phyloP scores from a whole-genome alignment of 257 asterid genomes.

The Lycium ferocissimum region DNA sequence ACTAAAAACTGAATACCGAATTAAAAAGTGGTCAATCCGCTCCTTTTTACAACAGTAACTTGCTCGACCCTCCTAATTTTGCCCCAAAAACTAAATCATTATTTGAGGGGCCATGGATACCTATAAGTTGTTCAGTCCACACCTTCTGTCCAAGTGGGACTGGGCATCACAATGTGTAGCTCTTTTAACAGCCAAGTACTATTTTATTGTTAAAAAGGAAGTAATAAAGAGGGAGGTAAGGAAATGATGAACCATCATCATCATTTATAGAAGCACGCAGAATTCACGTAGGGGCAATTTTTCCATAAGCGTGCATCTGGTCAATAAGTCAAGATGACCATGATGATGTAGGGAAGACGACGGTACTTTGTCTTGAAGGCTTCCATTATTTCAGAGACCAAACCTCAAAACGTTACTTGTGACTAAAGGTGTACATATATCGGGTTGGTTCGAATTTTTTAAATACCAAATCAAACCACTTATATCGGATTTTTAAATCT shows the following conservation, averaged over 20 bases:
- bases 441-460: no score
- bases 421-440: no score
- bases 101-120: neutral
- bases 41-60: neutral
- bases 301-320: conserved; percentile 12
- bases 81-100: neutral
- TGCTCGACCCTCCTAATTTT: neutral
- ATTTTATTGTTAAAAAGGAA: neutral
- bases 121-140: no score
- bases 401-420: neutral
- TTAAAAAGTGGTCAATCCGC: neutral
- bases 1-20: no score
- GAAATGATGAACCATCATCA: neutral
- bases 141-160: neutral
- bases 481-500: no score
- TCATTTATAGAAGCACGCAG: conserved; percentile 24
- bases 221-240: neutral
- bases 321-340: neutral
- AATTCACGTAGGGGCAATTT: conserved; percentile 11
- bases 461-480: no score
- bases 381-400: conserved; percentile 11
- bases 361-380: neutral
- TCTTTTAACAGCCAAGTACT: neutral
- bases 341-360: neutral
- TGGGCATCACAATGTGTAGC: neutral